Conservation (phyloP, 305 asterid genomes). For the Solanum hybrid region DNA sequence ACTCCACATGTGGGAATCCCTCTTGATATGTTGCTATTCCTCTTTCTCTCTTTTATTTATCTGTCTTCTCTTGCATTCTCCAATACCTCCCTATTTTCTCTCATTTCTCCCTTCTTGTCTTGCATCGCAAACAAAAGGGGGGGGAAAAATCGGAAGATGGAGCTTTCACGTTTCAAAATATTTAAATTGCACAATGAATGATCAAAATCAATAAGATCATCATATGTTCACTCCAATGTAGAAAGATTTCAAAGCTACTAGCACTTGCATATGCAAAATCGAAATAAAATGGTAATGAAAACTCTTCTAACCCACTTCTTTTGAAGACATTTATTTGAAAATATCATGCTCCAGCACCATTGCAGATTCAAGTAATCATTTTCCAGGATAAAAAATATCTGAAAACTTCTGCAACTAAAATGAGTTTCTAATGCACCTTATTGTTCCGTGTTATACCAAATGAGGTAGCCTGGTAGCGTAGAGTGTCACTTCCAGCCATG, state of each 20-base stretch:
- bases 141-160: background rate
- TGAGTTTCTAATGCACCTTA: slow-evolving; percentile 44
- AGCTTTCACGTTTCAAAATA: background rate
- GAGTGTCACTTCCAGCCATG: slow-evolving; percentile 98
- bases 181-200: background rate
- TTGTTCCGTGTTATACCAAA: slow-evolving; percentile 86
- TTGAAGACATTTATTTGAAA: background rate
- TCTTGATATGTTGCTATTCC: background rate
- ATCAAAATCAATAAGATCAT: background rate
- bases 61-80: background rate
- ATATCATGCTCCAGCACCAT: background rate
- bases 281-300: background rate
- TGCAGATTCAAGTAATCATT: background rate
- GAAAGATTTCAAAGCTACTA: background rate
- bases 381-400: background rate
- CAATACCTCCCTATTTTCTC: background rate
- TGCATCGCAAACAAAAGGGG: background rate
- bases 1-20: background rate
- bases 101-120: background rate
- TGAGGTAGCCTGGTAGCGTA: slow-evolving; percentile 98
- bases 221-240: background rate
- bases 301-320: background rate
- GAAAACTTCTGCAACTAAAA: background rate
- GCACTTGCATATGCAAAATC: background rate
- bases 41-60: background rate